Evolutionary conservation across 1,284 basidiomycete genomes (phyloP).

Genomic region (Albatrellus sp.): DNA sequence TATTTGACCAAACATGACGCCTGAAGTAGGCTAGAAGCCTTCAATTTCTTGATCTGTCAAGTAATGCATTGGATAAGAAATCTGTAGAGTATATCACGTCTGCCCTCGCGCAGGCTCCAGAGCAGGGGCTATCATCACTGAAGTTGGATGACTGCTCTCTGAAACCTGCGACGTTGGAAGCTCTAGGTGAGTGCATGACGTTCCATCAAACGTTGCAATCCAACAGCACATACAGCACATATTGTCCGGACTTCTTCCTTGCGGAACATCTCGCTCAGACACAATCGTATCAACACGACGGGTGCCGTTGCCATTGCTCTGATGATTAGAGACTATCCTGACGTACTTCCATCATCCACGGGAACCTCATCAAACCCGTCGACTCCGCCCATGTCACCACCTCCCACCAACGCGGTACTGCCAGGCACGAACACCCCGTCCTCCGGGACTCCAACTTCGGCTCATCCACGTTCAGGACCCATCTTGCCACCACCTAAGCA

Average conservation of each 20-base stretch:
- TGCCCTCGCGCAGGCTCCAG: constrained; percentile 44
- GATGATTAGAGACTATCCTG: constrained; percentile 92
- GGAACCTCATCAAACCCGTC: constrained; percentile 18
- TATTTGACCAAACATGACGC: constrained; percentile 1
- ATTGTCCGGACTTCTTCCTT: constrained; percentile 73
- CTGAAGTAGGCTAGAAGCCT: constrained; percentile 51
- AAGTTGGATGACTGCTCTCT: constrained; percentile 76
- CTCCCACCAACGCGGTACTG: constrained; percentile 11
- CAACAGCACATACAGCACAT: constrained; percentile 39
- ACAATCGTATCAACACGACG: constrained; percentile 72
- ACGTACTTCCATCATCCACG: constrained; percentile 36
- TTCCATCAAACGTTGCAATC: not conserved
- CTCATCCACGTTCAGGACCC: constrained; percentile 28
- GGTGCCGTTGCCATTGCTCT: constrained; percentile 87
- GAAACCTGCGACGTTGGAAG: constrained; percentile 61
- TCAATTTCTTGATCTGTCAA: constrained; percentile 82
- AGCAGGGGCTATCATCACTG: constrained; percentile 59
- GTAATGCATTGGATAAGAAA: constrained; percentile 77
- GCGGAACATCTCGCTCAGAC: constrained; percentile 76
- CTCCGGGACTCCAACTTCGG: not conserved
- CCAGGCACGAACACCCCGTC: constrained; percentile 7
- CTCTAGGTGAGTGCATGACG: constrained; percentile 44
- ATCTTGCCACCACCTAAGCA: constrained; percentile 50
- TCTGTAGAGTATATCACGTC: constrained; percentile 73
- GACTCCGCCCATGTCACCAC: constrained; percentile 17